phyloP scores from a whole-genome alignment of 2,329 filamentous ascomycete species.

The Aspergillus neotritici region DNA sequence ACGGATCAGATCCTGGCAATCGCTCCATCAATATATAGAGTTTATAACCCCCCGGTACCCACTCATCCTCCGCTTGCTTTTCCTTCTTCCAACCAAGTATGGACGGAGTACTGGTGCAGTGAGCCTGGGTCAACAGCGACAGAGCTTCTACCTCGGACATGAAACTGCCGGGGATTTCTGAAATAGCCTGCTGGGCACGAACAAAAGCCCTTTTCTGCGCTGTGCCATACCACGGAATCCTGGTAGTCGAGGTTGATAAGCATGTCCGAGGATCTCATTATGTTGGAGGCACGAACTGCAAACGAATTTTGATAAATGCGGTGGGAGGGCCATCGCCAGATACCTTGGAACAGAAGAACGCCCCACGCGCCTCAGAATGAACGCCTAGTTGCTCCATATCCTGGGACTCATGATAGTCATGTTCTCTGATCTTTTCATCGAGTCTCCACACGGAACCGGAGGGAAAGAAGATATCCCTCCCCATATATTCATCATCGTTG shows the following conservation, averaged over 20 bases:
- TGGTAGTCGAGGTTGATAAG: constrained; percentile 25
- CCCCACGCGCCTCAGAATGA: constrained; percentile 1
- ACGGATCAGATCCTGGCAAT: not conserved
- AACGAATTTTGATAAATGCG: not conserved
- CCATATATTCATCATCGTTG: constrained; percentile 2
- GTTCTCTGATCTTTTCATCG: constrained; percentile 1
- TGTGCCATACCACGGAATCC: constrained; percentile 4
- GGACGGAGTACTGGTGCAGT: not conserved
- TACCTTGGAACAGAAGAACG: constrained; percentile 3
- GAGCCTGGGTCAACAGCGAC: not conserved
- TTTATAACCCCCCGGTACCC: not conserved
- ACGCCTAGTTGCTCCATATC: not conserved
- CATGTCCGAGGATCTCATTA: not conserved
- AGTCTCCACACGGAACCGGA: constrained; percentile 1
- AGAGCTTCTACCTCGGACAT: not conserved
- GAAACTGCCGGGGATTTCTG: not conserved
- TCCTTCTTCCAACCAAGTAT: not conserved
- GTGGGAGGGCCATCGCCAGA: not conserved
- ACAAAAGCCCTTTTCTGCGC: not conserved
- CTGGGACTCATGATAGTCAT: constrained; percentile 1
- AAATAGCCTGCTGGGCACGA: constrained; percentile 1
- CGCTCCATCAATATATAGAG: constrained; percentile 3
- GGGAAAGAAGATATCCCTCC: constrained; percentile 1
- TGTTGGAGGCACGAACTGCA: not conserved
- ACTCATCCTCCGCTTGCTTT: not conserved